Evolutionary conservation across 1,284 basidiomycete species (phyloP).

Genomic region (Laetiporus sulphureus): DNA sequence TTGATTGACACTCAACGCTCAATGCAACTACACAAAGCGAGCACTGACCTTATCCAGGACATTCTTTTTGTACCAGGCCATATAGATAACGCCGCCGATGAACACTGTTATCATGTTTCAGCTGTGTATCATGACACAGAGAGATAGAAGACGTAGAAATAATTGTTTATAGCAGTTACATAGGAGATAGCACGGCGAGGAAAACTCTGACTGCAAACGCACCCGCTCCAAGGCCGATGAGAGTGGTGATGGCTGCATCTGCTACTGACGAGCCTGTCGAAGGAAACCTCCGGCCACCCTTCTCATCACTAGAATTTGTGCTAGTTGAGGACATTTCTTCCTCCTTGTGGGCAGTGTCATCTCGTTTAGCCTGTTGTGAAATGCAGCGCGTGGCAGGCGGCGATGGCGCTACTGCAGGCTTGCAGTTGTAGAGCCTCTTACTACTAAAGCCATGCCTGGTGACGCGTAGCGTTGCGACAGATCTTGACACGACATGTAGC

Average conservation of each 20-base stretch:
- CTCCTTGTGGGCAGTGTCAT: no score
- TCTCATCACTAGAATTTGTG: no score
- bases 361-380: no score
- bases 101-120: constrained; percentile 38
- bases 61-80: constrained; percentile 75
- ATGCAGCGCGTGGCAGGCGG: no score
- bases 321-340: no score
- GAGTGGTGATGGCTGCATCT: constrained; percentile 52
- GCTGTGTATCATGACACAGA: neutral
- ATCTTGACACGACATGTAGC: no score
- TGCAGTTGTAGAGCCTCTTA: no score
- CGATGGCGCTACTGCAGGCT: no score
- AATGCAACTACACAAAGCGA: constrained; percentile 3
- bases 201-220: neutral
- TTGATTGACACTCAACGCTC: constrained; percentile 1
- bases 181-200: neutral
- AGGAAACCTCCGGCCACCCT: no score
- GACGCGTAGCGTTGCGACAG: no score
- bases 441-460: no score
- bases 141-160: neutral
- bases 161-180: neutral
- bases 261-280: constrained; percentile 14
- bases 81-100: constrained; percentile 64
- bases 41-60: constrained; percentile 64
- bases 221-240: constrained; percentile 26